phyloP scores from a whole-genome alignment of 352 stramenopile genomes.

The Phytophthora melonis region DNA sequence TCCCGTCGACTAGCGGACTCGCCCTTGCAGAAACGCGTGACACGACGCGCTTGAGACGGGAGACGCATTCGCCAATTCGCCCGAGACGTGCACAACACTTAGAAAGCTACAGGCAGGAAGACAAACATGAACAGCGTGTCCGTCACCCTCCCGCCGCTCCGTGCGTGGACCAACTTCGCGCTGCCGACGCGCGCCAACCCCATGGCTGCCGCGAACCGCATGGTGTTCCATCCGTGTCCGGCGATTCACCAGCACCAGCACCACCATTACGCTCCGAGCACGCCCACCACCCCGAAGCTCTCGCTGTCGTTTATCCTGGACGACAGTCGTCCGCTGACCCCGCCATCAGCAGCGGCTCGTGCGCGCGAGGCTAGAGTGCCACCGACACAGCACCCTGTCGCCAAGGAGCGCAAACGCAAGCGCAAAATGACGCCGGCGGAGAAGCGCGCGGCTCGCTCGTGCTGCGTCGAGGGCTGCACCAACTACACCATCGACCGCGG shows the following conservation, averaged over 20 bases:
- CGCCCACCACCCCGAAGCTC: conserved; percentile 23
- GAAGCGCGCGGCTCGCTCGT: conserved; percentile 39
- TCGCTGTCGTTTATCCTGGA: conserved; percentile 37
- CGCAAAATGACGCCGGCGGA: conserved; percentile 17
- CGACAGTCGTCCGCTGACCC: conserved; percentile 22
- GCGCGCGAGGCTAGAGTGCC: conserved; percentile 6
- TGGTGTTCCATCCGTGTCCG: conserved; percentile 20
- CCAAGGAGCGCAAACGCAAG: not conserved
- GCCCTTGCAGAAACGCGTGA: conserved; percentile 18
- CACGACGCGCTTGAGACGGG: conserved; percentile 9
- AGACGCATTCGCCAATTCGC: conserved; percentile 24
- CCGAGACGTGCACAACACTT: not conserved
- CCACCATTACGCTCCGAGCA: not conserved
- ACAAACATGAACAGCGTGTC: conserved; percentile 22
- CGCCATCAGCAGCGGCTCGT: conserved; percentile 4
- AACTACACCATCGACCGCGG: conserved; percentile 69
- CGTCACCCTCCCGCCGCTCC: conserved; percentile 26
- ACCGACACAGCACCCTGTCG: not conserved
- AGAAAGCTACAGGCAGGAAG: conserved; percentile 4
- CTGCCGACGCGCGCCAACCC: conserved; percentile 11
- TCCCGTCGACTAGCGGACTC: conserved; percentile 11
- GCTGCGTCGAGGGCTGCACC: conserved; percentile 48
- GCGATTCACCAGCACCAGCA: not conserved
- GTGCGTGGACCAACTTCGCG: conserved; percentile 14
- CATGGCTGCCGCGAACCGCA: conserved; percentile 3